Percentiles rank a stretch among this genome's conserved stretches.
These are phyloP conservation scores for Orbilia javanica DNA, from an alignment of 2,329 filamentous ascomycete genomes.

Conservation along the genomic window DNA sequence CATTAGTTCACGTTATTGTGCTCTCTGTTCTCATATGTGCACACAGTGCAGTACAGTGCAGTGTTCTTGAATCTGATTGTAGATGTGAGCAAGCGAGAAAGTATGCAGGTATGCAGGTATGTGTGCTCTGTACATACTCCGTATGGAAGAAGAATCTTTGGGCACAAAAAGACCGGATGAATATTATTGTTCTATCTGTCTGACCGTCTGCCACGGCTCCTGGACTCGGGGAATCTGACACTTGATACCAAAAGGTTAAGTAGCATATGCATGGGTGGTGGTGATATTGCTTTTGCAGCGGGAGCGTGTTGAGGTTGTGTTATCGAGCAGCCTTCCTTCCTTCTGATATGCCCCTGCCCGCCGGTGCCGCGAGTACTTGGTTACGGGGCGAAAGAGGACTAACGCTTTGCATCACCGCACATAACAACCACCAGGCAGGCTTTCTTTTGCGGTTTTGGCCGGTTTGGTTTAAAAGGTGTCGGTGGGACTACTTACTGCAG, in stretches of 20 bases:
- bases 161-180: slow-evolving; percentile 38
- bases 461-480: slow-evolving; percentile 27
- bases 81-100: background rate
- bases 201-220: slow-evolving; percentile 10
- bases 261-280: slow-evolving; percentile 17
- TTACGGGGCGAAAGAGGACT: background rate
- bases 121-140: too few species aligned
- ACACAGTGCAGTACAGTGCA: too few species aligned
- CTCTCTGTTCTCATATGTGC: too few species aligned
- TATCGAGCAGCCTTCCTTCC: slow-evolving; percentile 45
- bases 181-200: too few species aligned
- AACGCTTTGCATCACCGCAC: slow-evolving; percentile 23
- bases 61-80: background rate
- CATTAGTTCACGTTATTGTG: too few species aligned
- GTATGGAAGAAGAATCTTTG: background rate
- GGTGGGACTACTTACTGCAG: slow-evolving; percentile 9
- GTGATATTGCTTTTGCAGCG: slow-evolving; percentile 32
- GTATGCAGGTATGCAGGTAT: background rate
- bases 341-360: slow-evolving; percentile 27
- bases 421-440: slow-evolving; percentile 9
- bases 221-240: slow-evolving; percentile 39
- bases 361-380: background rate
- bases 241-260: slow-evolving; percentile 3
- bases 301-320: slow-evolving; percentile 9
- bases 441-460: slow-evolving; percentile 19